Conservation (phyloP, 345 rosid species). For the Hevea brasiliensis region DNA sequence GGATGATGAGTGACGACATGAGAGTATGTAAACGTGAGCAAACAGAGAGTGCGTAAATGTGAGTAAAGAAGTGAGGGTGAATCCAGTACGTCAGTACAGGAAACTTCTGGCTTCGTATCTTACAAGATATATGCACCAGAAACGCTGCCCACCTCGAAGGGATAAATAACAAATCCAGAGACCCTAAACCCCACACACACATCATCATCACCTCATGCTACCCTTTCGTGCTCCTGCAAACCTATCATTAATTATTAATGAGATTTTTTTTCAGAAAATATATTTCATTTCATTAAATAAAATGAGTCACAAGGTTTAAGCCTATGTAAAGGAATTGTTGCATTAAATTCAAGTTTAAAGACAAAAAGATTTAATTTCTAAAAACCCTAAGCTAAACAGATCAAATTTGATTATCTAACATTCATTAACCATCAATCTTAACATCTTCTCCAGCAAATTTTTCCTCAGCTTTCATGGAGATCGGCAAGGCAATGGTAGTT, state of each 20-base stretch:
- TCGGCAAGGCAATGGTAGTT: too few species aligned
- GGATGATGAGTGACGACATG: conserved; percentile 25
- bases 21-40: not conserved
- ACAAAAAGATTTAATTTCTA: too few species aligned
- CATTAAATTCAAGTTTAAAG: too few species aligned
- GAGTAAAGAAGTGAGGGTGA: conserved; percentile 12
- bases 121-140: conserved; percentile 34
- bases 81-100: conserved; percentile 16
- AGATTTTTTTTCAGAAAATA: too few species aligned
- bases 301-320: too few species aligned
- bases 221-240: conserved; percentile 5
- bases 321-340: too few species aligned
- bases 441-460: too few species aligned
- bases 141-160: conserved; percentile 30
- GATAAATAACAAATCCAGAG: conserved; percentile 9
- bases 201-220: not conserved
- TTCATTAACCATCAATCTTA: too few species aligned
- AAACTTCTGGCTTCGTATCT: conserved; percentile 37
- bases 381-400: too few species aligned
- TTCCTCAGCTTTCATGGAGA: too few species aligned
- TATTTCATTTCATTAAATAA: too few species aligned
- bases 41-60: conserved; percentile 2
- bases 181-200: not conserved
- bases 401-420: too few species aligned
- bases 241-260: conserved; percentile 7